Percentiles rank a stretch among this genome's conserved stretches.
Evolutionary conservation across 2,329 filamentous ascomycete genomes (phyloP).

Genomic region (Fusarium longipes): DNA sequence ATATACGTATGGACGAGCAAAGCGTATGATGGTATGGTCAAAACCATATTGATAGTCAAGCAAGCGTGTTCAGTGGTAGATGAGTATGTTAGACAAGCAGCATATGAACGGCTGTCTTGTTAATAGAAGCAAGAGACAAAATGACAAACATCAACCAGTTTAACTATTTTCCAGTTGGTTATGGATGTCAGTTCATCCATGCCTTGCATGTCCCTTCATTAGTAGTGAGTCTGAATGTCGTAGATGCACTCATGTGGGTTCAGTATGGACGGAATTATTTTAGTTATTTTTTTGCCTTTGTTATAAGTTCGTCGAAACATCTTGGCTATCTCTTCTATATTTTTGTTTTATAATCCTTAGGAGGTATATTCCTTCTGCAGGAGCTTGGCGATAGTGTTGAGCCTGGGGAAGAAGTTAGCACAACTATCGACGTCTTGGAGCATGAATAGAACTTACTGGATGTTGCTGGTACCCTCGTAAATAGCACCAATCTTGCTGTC

Average conservation of each 20-base stretch:
- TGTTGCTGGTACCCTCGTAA: constrained; percentile 90
- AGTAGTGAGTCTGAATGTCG: neutral
- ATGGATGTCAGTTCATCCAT: neutral
- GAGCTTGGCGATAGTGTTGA: constrained; percentile 73
- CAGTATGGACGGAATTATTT: neutral
- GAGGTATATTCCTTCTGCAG: constrained; percentile 71
- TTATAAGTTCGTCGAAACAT: constrained; percentile 21
- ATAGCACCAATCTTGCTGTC: constrained; percentile 99
- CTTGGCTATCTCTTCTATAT: constrained; percentile 18
- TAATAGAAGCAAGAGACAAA: constrained; percentile 41
- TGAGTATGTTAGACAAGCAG: constrained; percentile 34
- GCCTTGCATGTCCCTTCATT: neutral
- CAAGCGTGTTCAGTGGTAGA: constrained; percentile 30
- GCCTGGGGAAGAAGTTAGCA: constrained; percentile 52
- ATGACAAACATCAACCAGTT: neutral
- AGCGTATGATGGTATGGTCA: constrained; percentile 26
- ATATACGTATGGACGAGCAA: constrained; percentile 39
- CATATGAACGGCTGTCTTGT: constrained; percentile 31
- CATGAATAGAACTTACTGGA: constrained; percentile 63
- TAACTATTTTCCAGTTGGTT: too few species aligned
- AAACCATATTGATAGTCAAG: constrained; percentile 28
- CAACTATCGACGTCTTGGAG: neutral
- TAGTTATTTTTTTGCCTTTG: constrained; percentile 25
- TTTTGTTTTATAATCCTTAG: constrained; percentile 40
- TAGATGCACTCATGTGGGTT: neutral